phyloP scores from a whole-genome alignment of 176 grass and related monocot species.

The Calamus simplicifolius region DNA sequence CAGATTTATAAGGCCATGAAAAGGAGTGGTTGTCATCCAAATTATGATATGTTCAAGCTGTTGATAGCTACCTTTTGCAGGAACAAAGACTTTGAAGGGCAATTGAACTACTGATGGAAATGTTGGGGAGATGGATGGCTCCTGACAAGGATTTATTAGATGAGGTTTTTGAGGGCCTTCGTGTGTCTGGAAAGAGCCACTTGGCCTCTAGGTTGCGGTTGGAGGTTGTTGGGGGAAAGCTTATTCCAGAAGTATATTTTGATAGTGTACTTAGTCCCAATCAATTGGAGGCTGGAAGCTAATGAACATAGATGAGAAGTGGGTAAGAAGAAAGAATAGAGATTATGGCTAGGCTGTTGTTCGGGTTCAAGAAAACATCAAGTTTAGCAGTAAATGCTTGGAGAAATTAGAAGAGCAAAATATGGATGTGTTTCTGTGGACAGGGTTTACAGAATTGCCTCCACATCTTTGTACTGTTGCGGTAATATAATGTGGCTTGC shows the following conservation, averaged over 20 bases:
- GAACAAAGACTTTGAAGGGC: slow-evolving; percentile 82
- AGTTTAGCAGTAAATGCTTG: too few species aligned
- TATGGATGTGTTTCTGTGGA: too few species aligned
- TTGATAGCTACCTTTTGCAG: slow-evolving; percentile 65
- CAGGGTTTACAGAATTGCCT: too few species aligned
- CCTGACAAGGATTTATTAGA: slow-evolving; percentile 49
- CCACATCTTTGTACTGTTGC: too few species aligned
- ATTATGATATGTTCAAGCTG: slow-evolving; percentile 33
- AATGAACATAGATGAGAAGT: neutral
- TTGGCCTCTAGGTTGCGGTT: slow-evolving; percentile 39
- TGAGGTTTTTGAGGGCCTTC: slow-evolving; percentile 57
- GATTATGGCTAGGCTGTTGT: too few species aligned
- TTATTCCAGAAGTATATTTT: slow-evolving; percentile 57
- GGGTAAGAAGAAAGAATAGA: too few species aligned
- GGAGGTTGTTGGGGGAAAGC: slow-evolving; percentile 20
- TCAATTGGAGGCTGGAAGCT: slow-evolving; percentile 10
- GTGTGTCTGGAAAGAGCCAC: slow-evolving; percentile 36
- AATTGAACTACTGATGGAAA: slow-evolving; percentile 48
- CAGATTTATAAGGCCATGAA: slow-evolving; percentile 74
- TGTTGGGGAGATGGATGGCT: slow-evolving; percentile 51
- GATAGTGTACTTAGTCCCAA: slow-evolving; percentile 21
- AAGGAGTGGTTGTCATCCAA: slow-evolving; percentile 48
- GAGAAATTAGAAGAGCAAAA: too few species aligned
- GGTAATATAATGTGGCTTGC: too few species aligned
- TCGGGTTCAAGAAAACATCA: too few species aligned